Evolutionary conservation across 2,329 filamentous ascomycete genomes (phyloP), one percentile per base, ranked within the genome.

Genomic region (Phoma sp.): DNA sequence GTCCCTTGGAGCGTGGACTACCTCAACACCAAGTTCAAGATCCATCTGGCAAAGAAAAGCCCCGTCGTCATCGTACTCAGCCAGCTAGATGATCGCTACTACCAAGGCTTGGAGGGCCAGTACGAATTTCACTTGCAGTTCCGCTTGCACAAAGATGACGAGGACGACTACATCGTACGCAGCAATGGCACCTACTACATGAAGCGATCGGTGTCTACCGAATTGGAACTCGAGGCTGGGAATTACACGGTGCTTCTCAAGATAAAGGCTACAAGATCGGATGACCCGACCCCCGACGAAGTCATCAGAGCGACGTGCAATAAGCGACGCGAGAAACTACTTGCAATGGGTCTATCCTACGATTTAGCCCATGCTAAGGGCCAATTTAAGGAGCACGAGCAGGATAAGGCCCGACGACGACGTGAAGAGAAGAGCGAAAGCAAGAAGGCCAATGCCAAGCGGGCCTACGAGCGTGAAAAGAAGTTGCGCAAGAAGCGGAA

Each of bases 211-310:
- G 87, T 92, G 35, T 92, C 88, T 45, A 86, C 89, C 1, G 91
- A 95, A 70, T 80, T 95, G 7, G 81, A 87, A 32, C 83, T 96
- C 24, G 86, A 90, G 18, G 83, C 88, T 0, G 91, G 91, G 9
- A 85, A 83, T 38, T 96, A 96, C 73, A 85, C 84, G 6, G 85
- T 96, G 4, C 80, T 91, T 22, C 83, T 93, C 71, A 91, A 90
- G 69, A 82, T 95, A 53, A 86, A 87, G 7, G 89, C 89, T 1
- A 82, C 81, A 14, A 83, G 88, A n/a, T 66, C 75, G 8, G 66
- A 73, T 4, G 75, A 81, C 7, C 74, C 78, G 0, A 79, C 83
- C 0, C 83, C 89, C 13, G 87, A 91, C 58, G 83, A 91, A 33
- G 85, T 89, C 1, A 84, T 93, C 23, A 83, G 85, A 44, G 78